These are phyloP conservation scores for Tetrapyrgos nigripes DNA, from an alignment of 1,284 basidiomycete genomes.

Conservation along the genomic window DNA sequence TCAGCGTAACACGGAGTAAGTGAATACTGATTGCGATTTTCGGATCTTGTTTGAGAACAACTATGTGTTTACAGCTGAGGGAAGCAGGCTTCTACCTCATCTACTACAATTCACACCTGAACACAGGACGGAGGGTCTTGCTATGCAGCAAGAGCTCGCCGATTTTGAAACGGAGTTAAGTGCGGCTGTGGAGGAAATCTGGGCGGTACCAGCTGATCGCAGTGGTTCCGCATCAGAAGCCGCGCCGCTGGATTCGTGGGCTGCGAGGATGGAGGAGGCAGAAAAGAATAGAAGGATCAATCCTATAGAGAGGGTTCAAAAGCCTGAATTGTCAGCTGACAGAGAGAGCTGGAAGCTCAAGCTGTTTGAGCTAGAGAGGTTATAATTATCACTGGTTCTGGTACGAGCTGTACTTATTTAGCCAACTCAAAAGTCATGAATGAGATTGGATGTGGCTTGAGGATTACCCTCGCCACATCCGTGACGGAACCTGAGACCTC, in stretches of 20 bases:
- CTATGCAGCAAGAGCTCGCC: conserved; percentile 58
- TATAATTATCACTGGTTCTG: too few species aligned
- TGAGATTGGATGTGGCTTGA: too few species aligned
- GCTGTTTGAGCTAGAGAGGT: conserved; percentile 40
- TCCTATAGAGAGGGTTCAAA: conserved; percentile 62
- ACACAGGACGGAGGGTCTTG: conserved; percentile 62
- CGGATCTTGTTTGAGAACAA: conserved; percentile 5
- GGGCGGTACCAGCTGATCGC: conserved; percentile 45
- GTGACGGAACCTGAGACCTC: too few species aligned
- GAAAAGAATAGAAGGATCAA: conserved; percentile 58
- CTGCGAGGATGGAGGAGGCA: conserved; percentile 62
- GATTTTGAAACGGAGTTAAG: conserved; percentile 59
- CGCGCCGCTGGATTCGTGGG: conserved; percentile 54
- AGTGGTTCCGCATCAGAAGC: conserved; percentile 32
- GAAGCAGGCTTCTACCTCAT: conserved; percentile 67
- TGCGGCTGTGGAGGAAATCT: conserved; percentile 64
- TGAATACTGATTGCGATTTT: neutral
- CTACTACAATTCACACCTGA: conserved; percentile 66
- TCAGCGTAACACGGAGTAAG: conserved; percentile 64
- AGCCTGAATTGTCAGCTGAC: conserved; percentile 50
- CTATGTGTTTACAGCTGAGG: conserved; percentile 55
- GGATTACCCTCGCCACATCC: too few species aligned
- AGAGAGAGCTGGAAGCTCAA: conserved; percentile 42
- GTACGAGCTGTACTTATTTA: too few species aligned
- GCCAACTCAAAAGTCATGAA: too few species aligned